Evolutionary conservation across 495 filamentous ascomycete species (phyloP).

Genomic region (Umbilicaria muhlenbergii): DNA sequence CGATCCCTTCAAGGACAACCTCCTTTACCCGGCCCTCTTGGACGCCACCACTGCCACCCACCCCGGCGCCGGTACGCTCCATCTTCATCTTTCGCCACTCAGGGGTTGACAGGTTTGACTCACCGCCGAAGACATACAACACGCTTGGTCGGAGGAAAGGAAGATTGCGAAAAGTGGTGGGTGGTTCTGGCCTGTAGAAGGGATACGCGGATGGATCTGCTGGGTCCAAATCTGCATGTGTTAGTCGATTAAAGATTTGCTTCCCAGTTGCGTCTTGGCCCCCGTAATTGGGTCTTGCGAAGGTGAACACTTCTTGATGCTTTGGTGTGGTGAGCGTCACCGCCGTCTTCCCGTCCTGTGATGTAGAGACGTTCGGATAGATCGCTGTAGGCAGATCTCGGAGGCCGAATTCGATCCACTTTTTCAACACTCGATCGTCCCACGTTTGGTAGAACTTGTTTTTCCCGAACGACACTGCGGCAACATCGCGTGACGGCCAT

Average conservation of each 20-base stretch:
- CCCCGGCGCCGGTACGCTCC: conserved; percentile 26
- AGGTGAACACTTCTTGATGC: conserved; percentile 48
- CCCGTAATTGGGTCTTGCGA: conserved; percentile 37
- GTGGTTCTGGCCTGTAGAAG: conserved; percentile 66
- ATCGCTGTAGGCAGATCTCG: conserved; percentile 33
- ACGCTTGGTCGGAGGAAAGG: conserved; percentile 60
- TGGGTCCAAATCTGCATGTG: conserved; percentile 31
- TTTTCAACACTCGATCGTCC: conserved; percentile 45
- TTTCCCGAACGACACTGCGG: conserved; percentile 30
- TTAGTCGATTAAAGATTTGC: conserved; percentile 22
- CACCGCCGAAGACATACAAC: conserved; percentile 64
- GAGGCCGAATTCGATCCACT: conserved; percentile 37
- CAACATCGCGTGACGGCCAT: conserved; percentile 39
- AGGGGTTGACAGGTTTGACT: conserved; percentile 45
- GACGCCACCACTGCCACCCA: conserved; percentile 35
- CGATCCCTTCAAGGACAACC: conserved; percentile 46
- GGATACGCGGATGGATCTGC: conserved; percentile 28
- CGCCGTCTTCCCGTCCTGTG: conserved; percentile 21
- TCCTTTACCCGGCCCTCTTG: conserved; percentile 51
- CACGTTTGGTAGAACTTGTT: conserved; percentile 41
- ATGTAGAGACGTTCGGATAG: conserved; percentile 7
- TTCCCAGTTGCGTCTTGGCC: conserved; percentile 19
- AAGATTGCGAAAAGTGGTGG: conserved; percentile 44
- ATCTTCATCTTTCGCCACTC: conserved; percentile 29
- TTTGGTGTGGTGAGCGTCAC: conserved; percentile 44